Conservation (phyloP, 2,329 filamentous ascomycete species). For the Ophiostoma sp. region DNA sequence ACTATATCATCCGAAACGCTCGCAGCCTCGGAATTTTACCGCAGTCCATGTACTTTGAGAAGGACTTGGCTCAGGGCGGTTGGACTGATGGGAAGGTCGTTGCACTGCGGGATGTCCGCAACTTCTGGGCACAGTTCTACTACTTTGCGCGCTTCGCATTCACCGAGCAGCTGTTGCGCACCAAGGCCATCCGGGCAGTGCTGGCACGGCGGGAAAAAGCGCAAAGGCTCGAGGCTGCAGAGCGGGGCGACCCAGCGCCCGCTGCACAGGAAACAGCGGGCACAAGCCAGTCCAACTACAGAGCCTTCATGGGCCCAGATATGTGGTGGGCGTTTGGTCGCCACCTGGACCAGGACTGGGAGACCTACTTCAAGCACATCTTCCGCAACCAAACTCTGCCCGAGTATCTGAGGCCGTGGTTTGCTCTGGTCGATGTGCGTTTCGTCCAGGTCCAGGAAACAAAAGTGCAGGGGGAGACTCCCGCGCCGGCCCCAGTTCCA, state of each 20-base stretch:
- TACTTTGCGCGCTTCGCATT: neutral
- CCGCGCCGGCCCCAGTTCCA: no score
- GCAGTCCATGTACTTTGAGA: neutral
- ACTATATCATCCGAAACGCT: neutral
- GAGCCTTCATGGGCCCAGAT: neutral
- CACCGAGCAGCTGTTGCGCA: conserved; percentile 6
- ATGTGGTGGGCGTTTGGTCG: conserved; percentile 1
- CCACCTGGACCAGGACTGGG: neutral
- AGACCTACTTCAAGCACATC: neutral
- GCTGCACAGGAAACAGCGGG: neutral
- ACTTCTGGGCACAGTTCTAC: conserved; percentile 5
- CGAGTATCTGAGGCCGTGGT: neutral
- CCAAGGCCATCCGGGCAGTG: neutral
- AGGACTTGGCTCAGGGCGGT: neutral
- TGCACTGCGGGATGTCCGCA: neutral
- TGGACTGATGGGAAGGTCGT: neutral
- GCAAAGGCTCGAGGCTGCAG: neutral
- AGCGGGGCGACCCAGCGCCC: neutral
- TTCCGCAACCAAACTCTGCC: neutral
- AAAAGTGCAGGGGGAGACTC: neutral
- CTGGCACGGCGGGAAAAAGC: neutral
- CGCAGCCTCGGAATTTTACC: neutral
- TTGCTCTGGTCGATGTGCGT: neutral
- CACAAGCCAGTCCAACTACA: neutral
- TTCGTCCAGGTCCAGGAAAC: neutral